Conservation (phyloP, 805 yeast species). For the Pichia nanzhaoensis region DNA sequence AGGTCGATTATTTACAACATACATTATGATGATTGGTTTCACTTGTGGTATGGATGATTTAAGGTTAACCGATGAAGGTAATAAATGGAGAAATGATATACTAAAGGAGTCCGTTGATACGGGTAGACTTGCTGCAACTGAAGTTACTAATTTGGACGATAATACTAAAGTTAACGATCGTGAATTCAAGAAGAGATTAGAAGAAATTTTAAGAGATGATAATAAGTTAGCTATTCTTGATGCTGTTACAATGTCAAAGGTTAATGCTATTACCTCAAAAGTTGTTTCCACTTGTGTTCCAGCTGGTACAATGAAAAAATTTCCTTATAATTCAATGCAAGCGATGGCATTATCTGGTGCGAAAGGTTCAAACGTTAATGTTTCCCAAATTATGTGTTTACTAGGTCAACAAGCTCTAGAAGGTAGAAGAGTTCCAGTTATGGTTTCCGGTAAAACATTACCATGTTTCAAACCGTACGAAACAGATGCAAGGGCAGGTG, state of each 20-base stretch:
- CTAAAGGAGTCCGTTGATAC: constrained; percentile 69
- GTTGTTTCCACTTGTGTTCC: constrained; percentile 95
- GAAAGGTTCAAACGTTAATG: constrained; percentile 96
- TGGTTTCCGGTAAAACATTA: constrained; percentile 96
- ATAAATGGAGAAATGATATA: constrained; percentile 79
- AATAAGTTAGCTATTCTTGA: constrained; percentile 87
- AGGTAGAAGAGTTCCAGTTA: constrained; percentile 98
- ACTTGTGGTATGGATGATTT: constrained; percentile 99
- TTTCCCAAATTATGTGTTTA: constrained; percentile 98
- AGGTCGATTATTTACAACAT: constrained; percentile 91
- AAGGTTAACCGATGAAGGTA: constrained; percentile 86
- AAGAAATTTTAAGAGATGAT: constrained; percentile 92
- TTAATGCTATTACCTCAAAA: constrained; percentile 85
- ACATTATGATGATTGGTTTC: constrained; percentile 85
- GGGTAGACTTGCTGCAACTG: constrained; percentile 90
- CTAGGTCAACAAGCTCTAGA: constrained; percentile 98
- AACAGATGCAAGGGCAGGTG: constrained; percentile 98
- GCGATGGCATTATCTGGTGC: constrained; percentile 99
- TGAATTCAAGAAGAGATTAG: constrained; percentile 81
- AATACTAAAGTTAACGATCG: constrained; percentile 44
- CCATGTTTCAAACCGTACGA: constrained; percentile 97
- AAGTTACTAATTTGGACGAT: constrained; percentile 77
- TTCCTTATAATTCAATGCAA: constrained; percentile 97
- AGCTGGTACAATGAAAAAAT: constrained; percentile 88
- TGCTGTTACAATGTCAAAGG: constrained; percentile 92